Percentiles rank a stretch among this genome's conserved stretches.
phyloP scores from a whole-genome alignment of 495 filamentous ascomycete genomes.

The Hyaloscypha hepaticicola region DNA sequence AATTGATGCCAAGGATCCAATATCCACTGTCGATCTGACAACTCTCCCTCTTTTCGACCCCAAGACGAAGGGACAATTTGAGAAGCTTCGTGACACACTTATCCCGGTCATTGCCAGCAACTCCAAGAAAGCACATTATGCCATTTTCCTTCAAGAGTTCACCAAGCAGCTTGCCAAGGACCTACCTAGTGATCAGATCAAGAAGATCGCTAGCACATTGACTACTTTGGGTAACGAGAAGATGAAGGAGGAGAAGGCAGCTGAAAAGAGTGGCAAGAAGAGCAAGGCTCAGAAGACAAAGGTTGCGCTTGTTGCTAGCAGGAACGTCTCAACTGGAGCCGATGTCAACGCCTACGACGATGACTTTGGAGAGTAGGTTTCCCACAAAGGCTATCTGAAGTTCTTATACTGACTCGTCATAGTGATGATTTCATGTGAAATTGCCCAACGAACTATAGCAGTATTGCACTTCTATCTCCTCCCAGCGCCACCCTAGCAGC shows the following conservation, averaged over 20 bases:
- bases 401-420: slow-evolving; percentile 5
- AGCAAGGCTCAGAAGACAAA: slow-evolving; percentile 94
- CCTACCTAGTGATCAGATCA: slow-evolving; percentile 84
- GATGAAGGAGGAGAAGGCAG: slow-evolving; percentile 96
- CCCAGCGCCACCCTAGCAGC: slow-evolving; percentile 10
- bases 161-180: slow-evolving; percentile 84
- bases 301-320: slow-evolving; percentile 68
- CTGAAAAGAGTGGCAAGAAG: slow-evolving; percentile 96
- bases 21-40: slow-evolving; percentile 74
- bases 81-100: slow-evolving; percentile 68
- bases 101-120: slow-evolving; percentile 70
- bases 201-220: slow-evolving; percentile 84
- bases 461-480: slow-evolving; percentile 18
- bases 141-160: slow-evolving; percentile 88
- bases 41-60: slow-evolving; percentile 86
- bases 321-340: slow-evolving; percentile 58
- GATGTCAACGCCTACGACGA: slow-evolving; percentile 76
- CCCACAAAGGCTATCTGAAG: slow-evolving; percentile 8
- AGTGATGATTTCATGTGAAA: slow-evolving; percentile 69
- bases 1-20: slow-evolving; percentile 67
- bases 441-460: slow-evolving; percentile 1
- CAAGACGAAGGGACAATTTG: slow-evolving; percentile 79
- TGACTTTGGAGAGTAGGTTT: slow-evolving; percentile 72
- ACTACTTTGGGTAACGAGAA: slow-evolving; percentile 93
- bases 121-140: slow-evolving; percentile 87